Conservation (phyloP, 75 land plant species). For the Sequoia sempervirens region DNA sequence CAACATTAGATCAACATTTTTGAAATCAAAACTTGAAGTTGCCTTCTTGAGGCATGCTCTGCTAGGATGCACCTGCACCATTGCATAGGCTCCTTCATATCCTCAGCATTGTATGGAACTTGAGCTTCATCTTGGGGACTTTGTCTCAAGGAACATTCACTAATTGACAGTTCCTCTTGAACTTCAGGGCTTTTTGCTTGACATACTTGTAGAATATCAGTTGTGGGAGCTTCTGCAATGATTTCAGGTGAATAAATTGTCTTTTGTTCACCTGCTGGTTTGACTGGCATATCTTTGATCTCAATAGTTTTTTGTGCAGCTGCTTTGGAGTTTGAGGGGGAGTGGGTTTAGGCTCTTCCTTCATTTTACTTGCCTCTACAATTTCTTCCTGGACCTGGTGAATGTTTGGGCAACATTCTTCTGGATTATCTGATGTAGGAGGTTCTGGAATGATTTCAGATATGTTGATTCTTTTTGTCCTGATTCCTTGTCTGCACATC, state of each 20-base stretch:
- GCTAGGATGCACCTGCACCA: too few species aligned
- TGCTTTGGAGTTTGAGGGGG: slow-evolving; percentile 1
- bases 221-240: neutral
- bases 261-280: neutral
- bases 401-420: neutral
- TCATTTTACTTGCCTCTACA: neutral
- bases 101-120: neutral
- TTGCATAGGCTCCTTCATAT: neutral
- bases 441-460: neutral
- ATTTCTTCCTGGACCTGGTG: neutral
- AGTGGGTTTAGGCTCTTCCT: neutral
- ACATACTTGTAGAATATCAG: neutral
- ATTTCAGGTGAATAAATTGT: neutral
- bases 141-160: neutral
- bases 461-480: neutral
- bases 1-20: too few species aligned
- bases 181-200: neutral
- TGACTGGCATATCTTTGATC: neutral
- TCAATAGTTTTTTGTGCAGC: neutral
- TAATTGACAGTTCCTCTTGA: neutral
- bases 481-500: neutral
- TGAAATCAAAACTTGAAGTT: too few species aligned
- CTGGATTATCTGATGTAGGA: neutral
- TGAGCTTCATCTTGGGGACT: neutral
- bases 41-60: too few species aligned